Base-by-base conservation (phyloP, 495 filamentous ascomycete species). In the Geoglossum glabrum region DNA sequence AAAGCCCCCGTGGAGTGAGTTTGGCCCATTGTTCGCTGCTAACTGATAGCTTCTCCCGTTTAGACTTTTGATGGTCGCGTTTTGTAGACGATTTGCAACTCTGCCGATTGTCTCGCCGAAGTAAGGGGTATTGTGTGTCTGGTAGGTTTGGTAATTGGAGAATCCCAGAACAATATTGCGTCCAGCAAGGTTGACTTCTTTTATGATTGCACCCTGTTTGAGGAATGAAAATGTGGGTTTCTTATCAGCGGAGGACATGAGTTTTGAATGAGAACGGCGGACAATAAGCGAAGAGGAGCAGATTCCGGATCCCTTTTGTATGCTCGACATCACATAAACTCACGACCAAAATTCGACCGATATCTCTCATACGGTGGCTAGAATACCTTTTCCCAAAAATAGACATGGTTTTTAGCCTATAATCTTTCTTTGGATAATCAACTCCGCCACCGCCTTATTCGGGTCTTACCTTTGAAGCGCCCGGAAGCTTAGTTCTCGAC, bases 71-170 rank as follows among this genome's bases (percentile, higher is more conserved):
- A 96, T 79, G 57, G 79, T 73, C 1, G 83, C 90, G 64, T 78
- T 70, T 55, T 78, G 79, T 67, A 95, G 79, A 26, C 90, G 84
- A 70, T 98, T 98, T 50, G 88, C 87, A 10, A 92, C 79, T 31
- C 90, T 85, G 23, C 90, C 90, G 65, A 98, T 95, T 38, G 86
- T 96, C 66, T 87, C 90, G 60, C 90, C 90, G 63, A 93, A 95
- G 73, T 79, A 86, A 19, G 86, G 80, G 19, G 68, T 69, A 71
- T 94, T 90, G 72, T 86, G 72, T 47, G 74, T 66, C 58, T 77
- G 75, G 72, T 96, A 96, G 51, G 80, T 75, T 1, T 79, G 74
- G 47, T 83, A 79, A 23, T 73, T 79, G 2, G 83, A 79, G 75
- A 95, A 95, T 47, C 79, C 79, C 62, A 88, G 82, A 19, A 95